These are phyloP conservation scores for Fraxinus angustifolia DNA, from an alignment of 305 asterid genomes.

Conservation along the genomic window DNA sequence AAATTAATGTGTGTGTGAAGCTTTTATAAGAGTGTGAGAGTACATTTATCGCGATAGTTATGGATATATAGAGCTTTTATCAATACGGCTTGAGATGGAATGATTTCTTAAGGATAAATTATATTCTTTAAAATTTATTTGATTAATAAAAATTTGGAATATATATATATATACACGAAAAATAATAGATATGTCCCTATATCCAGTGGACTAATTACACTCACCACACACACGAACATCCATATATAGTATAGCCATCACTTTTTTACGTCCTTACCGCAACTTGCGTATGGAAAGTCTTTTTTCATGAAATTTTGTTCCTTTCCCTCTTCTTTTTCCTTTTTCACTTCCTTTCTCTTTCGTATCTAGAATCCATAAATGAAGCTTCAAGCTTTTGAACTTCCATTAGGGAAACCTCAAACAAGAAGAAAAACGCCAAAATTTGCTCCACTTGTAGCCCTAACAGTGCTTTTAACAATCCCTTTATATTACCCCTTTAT, in stretches of 20 bases:
- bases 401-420: conserved; percentile 41
- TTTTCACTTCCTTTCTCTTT: not conserved
- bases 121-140: too few species aligned
- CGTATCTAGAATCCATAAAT: conserved; percentile 13
- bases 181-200: not conserved
- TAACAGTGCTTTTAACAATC: conserved; percentile 41
- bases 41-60: too few species aligned
- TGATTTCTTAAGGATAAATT: too few species aligned
- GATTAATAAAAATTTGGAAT: not conserved
- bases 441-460: conserved; percentile 51
- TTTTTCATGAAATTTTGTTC: not conserved
- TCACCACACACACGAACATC: not conserved
- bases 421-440: conserved; percentile 41
- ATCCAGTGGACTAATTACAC: not conserved
- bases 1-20: too few species aligned
- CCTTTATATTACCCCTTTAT: conserved; percentile 48
- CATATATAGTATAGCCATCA: conserved; percentile 29
- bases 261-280: conserved; percentile 29
- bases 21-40: too few species aligned
- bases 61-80: too few species aligned
- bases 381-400: conserved; percentile 40
- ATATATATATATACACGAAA: not conserved
- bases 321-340: not conserved
- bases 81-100: too few species aligned
- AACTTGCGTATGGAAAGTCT: conserved; percentile 26